Conservation (phyloP, 345 rosid species). For the Dovyalis caffra region DNA sequence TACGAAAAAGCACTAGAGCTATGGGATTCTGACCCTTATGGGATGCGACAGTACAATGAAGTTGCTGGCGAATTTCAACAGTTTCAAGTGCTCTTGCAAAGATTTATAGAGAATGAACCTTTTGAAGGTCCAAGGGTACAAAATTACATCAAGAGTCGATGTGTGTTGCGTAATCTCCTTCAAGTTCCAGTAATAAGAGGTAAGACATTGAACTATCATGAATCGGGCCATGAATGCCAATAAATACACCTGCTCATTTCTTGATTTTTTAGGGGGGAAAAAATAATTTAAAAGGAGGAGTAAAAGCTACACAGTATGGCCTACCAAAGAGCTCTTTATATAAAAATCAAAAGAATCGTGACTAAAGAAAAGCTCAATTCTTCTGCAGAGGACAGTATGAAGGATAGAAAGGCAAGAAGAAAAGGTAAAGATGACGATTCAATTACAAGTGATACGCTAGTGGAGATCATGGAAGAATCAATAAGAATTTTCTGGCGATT, state of each 20-base stretch:
- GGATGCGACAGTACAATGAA: conserved; percentile 59
- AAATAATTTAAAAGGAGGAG: not conserved
- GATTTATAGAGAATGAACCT: conserved; percentile 81
- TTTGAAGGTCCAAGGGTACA: conserved; percentile 82
- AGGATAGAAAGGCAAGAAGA: conserved; percentile 48
- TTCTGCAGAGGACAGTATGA: conserved; percentile 62
- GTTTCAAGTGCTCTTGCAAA: conserved; percentile 80
- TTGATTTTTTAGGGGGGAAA: conserved; percentile 17
- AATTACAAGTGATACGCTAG: conserved; percentile 58
- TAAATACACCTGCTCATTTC: conserved; percentile 9
- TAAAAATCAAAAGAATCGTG: not conserved
- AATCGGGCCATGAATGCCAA: not conserved
- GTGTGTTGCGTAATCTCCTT: conserved; percentile 69
- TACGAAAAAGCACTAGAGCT: conserved; percentile 70
- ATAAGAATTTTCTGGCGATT: conserved; percentile 86
- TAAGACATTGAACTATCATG: conserved; percentile 7
- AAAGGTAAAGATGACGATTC: conserved; percentile 38
- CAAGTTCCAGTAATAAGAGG: conserved; percentile 94
- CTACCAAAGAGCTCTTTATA: not conserved
- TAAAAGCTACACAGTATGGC: not conserved
- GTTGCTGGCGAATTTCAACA: conserved; percentile 91
- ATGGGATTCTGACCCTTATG: conserved; percentile 67
- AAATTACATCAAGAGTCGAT: conserved; percentile 68
- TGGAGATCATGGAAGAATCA: conserved; percentile 88
- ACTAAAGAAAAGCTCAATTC: conserved; percentile 8